Base-by-base conservation (phyloP, 345 rosid species). In the Salix exigua region DNA sequence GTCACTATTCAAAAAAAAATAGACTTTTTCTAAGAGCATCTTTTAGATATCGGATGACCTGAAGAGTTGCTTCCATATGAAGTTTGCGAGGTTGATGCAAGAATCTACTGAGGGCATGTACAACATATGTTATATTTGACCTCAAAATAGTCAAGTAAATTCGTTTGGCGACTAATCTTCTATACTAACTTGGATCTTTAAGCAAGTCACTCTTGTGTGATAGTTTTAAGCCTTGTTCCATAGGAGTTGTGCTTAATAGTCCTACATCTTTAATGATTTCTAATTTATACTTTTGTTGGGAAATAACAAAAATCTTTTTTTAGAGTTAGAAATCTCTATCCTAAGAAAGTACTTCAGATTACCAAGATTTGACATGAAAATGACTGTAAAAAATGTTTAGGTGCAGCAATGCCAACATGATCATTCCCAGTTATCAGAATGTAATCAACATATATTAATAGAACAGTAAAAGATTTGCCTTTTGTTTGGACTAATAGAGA, bases 71-170 rank as follows among this genome's bases (percentile, higher is more conserved):
- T 4, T 46, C 63, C 64, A 48, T 40, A 25, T 71, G 74, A 19
- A 23, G n/a, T 14, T 51, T 71, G 11, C 44, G 61, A 48, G 74
- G 74, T 14, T 46, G 63, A 71, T 71, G 64, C 63, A 71, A 7
- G 8, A 73, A 73, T 16, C 51, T 60, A 9, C 68, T 71, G 6
- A 44, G 19, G 0, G 25, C 61, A 71, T 44, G 25, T n/a, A 48
- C 63, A 42, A 2, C 2, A 64, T 74, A 74, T 35, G 70, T 74
- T n/a, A 74, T 74, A 42, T 74, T 30, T 0, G 37, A 70, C 26
- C 77, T 74, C 28, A 8, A 51, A 28, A 71, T 23, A n/a, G 74
- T 71, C 25, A 71, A 64, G 51, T 71, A 48, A 6, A 71, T 51
- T 21, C n/a, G n/a, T n/a, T n/a, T n/a, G n/a, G n/a, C n/a, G n/a